Base-by-base conservation (phyloP, 306 rosid genomes). In the Dalbergia cochinchinensis region DNA sequence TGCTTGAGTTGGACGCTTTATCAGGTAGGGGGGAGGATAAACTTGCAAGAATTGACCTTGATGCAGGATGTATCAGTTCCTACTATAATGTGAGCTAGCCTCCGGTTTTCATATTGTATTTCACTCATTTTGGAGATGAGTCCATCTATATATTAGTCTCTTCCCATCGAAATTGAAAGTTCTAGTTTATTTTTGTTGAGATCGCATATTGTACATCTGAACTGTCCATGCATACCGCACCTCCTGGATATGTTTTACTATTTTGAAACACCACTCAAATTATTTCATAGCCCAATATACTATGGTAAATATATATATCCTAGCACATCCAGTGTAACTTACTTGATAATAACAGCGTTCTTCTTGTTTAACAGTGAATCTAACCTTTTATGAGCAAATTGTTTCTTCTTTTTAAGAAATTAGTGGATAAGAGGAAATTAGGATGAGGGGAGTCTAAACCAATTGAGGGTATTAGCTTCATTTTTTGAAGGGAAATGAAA, bases 51-150 rank as follows among this genome's bases (percentile, higher is more conserved):
- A 77, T 64, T 39, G 54, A 31, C 61, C 58, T 68, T 73, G 80
- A 13, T 39, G 35, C n/a, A 51, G 44, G 61, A 73, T 51, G 51
- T 60, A 35, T 59, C 72, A 57, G 59, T 65, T 71, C 76, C 58
- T 72, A 14, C 57, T 66, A 65, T 11, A 45, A 44, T 73, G 18
- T 73, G 69, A 66, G 57, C 66, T 20, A 59, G 22, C 39, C 71
- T 53, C 2, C 60, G 55, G 34, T 69, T 79, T 83, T 60, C 34
- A 69, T 79, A 33, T 69, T 80, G 81, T 68, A 74, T 53, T 83
- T 66, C 19, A 51, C 76, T 84, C 47, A 61, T 68, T 50, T 54
- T 75, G 77, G 78, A 79, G 31, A 74, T 79, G 71, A 65, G 72
- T 65, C 50, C 76, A 65, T 20, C 13, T 42, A 37, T 44, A 69